These are phyloP conservation scores for Grosmannia serpens DNA, from an alignment of 2,329 filamentous ascomycete species.

Conservation along the genomic window DNA sequence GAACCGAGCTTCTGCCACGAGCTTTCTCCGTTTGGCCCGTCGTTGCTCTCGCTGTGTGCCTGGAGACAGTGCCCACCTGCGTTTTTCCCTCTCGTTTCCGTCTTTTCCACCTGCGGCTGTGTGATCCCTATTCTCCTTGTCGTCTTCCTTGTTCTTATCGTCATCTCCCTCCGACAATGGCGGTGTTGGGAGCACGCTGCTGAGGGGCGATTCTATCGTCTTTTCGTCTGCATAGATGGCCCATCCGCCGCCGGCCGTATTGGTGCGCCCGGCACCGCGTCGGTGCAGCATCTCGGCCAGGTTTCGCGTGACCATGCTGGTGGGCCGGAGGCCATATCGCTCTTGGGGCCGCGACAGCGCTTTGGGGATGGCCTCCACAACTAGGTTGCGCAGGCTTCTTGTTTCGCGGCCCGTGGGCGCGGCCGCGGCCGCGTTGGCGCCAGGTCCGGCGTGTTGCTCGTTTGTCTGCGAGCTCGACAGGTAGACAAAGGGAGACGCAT, in stretches of 20 bases:
- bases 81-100: neutral
- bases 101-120: no score
- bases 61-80: slow-evolving; percentile 16
- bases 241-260: slow-evolving; percentile 67
- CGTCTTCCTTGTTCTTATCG: slow-evolving; percentile 8
- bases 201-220: slow-evolving; percentile 41
- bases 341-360: slow-evolving; percentile 65
- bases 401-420: slow-evolving; percentile 31
- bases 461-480: slow-evolving; percentile 37
- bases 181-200: slow-evolving; percentile 35
- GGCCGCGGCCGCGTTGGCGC: neutral
- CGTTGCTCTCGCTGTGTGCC: slow-evolving; percentile 20
- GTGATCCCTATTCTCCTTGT: slow-evolving; percentile 5
- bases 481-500: slow-evolving; percentile 67
- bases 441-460: neutral
- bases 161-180: slow-evolving; percentile 30
- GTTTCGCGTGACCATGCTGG: slow-evolving; percentile 59
- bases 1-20: slow-evolving; percentile 58
- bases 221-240: slow-evolving; percentile 61
- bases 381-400: slow-evolving; percentile 55
- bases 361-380: slow-evolving; percentile 71
- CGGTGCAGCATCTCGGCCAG: slow-evolving; percentile 57
- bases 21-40: slow-evolving; percentile 44
- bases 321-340: slow-evolving; percentile 57
- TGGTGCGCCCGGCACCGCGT: slow-evolving; percentile 57